Percentiles rank a stretch among this genome's conserved stretches.
Conservation (phyloP, 805 yeast genomes). For the Yarrowia sp. region DNA sequence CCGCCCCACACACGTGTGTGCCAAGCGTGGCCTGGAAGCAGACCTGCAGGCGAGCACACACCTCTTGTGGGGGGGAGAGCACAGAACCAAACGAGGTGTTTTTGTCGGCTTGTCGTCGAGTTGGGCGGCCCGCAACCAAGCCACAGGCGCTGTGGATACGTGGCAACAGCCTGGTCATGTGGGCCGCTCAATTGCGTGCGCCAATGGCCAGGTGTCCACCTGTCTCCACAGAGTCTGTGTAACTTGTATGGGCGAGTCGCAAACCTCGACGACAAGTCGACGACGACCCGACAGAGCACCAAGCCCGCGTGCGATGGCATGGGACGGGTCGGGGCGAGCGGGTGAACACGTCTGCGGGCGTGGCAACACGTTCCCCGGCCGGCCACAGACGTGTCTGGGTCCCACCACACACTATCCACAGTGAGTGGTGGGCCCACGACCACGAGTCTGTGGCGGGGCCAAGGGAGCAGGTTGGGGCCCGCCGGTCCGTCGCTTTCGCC, state of each 20-base stretch:
- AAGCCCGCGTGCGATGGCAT: not conserved
- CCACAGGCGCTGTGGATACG: not conserved
- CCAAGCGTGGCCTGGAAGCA: no score
- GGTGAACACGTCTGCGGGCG: not conserved
- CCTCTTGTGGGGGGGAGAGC: no score
- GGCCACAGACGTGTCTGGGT: conserved; percentile 7
- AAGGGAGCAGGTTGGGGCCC: no score
- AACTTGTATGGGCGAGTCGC: no score
- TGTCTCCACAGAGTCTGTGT: not conserved
- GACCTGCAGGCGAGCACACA: no score
- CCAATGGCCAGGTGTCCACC: not conserved
- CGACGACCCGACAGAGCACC: conserved; percentile 10
- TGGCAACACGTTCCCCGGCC: not conserved
- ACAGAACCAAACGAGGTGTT: no score
- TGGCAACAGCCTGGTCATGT: not conserved
- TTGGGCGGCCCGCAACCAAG: not conserved
- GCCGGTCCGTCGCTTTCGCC: not conserved
- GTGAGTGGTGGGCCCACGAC: not conserved
- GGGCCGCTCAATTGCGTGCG: conserved; percentile 11
- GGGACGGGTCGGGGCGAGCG: not conserved
- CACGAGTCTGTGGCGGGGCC: not conserved
- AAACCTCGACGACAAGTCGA: conserved; percentile 21
- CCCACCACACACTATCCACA: not conserved
- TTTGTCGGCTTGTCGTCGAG: conserved; percentile 4
- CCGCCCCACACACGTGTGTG: no score